phyloP scores from a whole-genome alignment of 2,329 filamentous ascomycete species.

The Trichophyton simii region DNA sequence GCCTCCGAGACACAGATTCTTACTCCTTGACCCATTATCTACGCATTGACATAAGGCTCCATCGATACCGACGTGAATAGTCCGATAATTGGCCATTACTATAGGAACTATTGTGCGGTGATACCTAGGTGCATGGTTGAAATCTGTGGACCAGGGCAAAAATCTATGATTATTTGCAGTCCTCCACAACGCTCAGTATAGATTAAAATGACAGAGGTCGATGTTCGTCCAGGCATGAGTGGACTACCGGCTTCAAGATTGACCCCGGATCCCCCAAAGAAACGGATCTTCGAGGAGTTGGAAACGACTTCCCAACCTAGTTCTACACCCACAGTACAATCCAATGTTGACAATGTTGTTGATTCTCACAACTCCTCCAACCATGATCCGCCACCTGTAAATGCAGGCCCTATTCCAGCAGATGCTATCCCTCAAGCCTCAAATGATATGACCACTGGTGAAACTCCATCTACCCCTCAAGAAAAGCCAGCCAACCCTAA shows the following conservation, averaged over 20 bases:
- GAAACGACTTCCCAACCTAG: neutral
- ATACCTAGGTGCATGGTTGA: neutral
- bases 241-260: constrained; percentile 3
- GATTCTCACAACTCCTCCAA: neutral
- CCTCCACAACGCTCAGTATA: neutral
- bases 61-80: neutral
- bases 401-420: neutral
- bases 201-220: constrained; percentile 6
- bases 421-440: neutral
- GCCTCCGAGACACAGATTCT: neutral
- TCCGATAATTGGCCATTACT: neutral
- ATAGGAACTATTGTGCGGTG: neutral
- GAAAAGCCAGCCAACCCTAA: constrained; percentile 12
- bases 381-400: neutral
- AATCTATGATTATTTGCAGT: neutral
- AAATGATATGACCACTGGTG: constrained; percentile 7
- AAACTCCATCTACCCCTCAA: constrained; percentile 9
- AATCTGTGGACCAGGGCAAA: too few species aligned
- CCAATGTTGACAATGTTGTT: neutral
- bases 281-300: constrained; percentile 22
- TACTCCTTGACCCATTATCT: neutral
- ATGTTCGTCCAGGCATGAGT: constrained; percentile 6
- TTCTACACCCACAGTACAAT: neutral
- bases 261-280: constrained; percentile 15
- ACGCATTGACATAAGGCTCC: neutral